Evolutionary conservation across 352 stramenopile genomes (phyloP).

Genomic region (Phytophthora pini): DNA sequence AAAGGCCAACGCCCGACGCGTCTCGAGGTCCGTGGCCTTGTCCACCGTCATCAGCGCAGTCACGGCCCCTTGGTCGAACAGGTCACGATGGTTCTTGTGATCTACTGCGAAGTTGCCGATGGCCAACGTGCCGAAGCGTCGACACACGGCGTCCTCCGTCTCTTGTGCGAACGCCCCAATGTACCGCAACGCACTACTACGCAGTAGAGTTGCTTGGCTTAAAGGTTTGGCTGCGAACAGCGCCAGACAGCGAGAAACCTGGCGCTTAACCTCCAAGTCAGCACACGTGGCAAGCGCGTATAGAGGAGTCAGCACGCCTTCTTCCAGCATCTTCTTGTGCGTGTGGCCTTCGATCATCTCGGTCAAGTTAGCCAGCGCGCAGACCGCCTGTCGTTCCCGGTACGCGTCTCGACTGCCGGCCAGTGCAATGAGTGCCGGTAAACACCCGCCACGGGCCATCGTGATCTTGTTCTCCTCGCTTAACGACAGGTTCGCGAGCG

Average conservation of each 20-base stretch:
- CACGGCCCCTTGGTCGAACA: conserved; percentile 94
- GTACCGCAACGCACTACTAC: conserved; percentile 86
- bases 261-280: conserved; percentile 91
- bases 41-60: conserved; percentile 90
- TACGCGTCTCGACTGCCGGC: conserved; percentile 87
- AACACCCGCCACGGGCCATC: conserved; percentile 93
- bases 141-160: conserved; percentile 78
- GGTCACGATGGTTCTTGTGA: conserved; percentile 87
- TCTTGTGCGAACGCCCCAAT: conserved; percentile 89
- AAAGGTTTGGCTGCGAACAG: conserved; percentile 94
- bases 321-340: conserved; percentile 95
- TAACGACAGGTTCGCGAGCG: conserved; percentile 95
- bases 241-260: conserved; percentile 93
- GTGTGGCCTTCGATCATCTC: conserved; percentile 96
- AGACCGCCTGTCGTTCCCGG: conserved; percentile 93
- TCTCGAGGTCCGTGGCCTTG: conserved; percentile 90
- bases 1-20: conserved; percentile 92
- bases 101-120: conserved; percentile 94
- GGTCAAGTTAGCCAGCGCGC: conserved; percentile 95
- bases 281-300: conserved; percentile 80
- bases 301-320: conserved; percentile 90
- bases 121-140: conserved; percentile 92
- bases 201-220: conserved; percentile 90
- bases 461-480: conserved; percentile 97
- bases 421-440: conserved; percentile 92